Evolutionary conservation across 176 grass and related monocot species (phyloP).

Genomic region (Eleusine coracana): DNA sequence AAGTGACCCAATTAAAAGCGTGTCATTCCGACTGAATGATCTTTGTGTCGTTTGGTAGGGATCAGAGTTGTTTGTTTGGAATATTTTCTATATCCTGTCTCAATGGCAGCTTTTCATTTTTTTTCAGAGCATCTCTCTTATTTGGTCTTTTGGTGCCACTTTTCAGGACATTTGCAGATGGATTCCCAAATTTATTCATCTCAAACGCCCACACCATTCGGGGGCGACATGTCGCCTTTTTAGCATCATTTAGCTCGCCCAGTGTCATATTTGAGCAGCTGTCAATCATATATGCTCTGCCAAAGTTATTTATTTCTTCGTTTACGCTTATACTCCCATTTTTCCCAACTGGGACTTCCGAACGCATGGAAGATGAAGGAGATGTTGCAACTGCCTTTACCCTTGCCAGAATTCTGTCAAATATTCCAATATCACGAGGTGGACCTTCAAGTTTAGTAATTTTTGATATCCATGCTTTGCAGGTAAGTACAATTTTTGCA

Average conservation of each 20-base stretch:
- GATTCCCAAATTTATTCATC: conserved; percentile 94
- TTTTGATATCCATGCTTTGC: conserved; percentile 96
- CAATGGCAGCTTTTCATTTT: conserved; percentile 19
- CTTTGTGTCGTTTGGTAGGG: not conserved
- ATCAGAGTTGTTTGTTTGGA: not conserved
- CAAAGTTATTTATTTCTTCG: conserved; percentile 80
- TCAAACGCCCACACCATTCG: conserved; percentile 77
- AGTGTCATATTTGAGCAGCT: conserved; percentile 97
- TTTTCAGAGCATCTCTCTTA: not conserved
- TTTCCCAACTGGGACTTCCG: conserved; percentile 94
- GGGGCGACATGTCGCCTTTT: conserved; percentile 84
- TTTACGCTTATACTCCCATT: conserved; percentile 93
- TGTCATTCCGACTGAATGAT: not conserved
- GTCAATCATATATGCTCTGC: conserved; percentile 86
- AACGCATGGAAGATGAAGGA: conserved; percentile 95
- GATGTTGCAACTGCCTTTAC: conserved; percentile 94
- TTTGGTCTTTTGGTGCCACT: conserved; percentile 1
- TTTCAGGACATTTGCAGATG: conserved; percentile 85
- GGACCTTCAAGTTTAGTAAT: conserved; percentile 91
- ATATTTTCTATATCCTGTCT: not conserved
- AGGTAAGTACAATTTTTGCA: conserved; percentile 50
- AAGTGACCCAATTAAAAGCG: not conserved
- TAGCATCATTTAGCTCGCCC: conserved; percentile 92
- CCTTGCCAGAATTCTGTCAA: conserved; percentile 81
- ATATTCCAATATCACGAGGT: conserved; percentile 92